A percentile compares a stretch with the other conserved stretches of the same genome.
Conservation (phyloP, 176 grass and related monocot genomes). For the Calamus simplicifolius region DNA sequence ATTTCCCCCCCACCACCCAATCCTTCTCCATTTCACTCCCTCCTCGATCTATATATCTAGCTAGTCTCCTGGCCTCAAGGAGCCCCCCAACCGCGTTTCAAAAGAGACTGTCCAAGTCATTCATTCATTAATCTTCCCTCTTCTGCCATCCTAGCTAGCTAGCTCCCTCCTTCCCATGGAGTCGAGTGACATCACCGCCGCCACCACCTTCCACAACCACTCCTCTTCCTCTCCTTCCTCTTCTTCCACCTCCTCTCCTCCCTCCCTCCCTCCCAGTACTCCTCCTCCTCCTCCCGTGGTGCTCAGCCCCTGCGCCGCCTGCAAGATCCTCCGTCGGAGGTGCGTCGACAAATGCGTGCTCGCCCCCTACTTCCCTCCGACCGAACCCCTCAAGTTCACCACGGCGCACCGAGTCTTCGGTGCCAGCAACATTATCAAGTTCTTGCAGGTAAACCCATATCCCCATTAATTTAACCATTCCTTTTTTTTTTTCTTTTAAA, state of each 20-base stretch:
- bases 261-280: not conserved
- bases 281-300: constrained; percentile 26
- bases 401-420: constrained; percentile 7
- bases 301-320: constrained; percentile 81
- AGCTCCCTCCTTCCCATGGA: constrained; percentile 31
- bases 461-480: too few species aligned
- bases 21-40: too few species aligned
- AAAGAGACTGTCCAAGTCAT: too few species aligned
- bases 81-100: too few species aligned
- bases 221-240: not conserved
- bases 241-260: constrained; percentile 7
- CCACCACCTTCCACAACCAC: constrained; percentile 8
- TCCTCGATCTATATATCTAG: too few species aligned
- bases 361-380: not conserved
- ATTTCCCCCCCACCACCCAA: too few species aligned
- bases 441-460: constrained; percentile 9
- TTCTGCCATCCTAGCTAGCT: too few species aligned
- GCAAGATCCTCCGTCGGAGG: constrained; percentile 57
- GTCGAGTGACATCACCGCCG: constrained; percentile 33
- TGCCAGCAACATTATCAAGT: constrained; percentile 8
- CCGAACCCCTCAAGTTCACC: not conserved
- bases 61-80: too few species aligned
- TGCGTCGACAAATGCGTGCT: constrained; percentile 2
- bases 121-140: too few species aligned
- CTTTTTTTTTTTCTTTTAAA: too few species aligned